Base-by-base conservation (phyloP, 441 rosid species). In the Breynia disticha region DNA sequence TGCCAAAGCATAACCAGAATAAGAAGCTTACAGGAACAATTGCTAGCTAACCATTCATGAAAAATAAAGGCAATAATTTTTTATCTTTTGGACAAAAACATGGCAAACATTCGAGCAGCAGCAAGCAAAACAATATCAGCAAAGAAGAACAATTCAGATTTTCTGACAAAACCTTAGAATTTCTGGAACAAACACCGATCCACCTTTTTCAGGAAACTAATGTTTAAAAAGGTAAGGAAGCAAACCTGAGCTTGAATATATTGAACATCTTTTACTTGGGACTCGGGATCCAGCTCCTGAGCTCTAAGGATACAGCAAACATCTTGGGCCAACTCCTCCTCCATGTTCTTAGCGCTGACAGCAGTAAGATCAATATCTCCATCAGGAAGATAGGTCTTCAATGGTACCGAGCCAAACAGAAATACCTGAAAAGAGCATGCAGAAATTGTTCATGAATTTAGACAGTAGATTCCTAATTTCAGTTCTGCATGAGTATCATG, bases 291-390 rank as follows among this genome's bases (percentile, higher is more conserved):
- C 51, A 57, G 65, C 75, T 66, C 80, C 60, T 74, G 75, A 55
- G 68, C 57, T 71, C 74, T 63, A 52, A 89, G 82, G 63, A 79
- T 70, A 42, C 19, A 47, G 68, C 70, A 83, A 59, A 90, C 45
- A 48, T 68, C 62, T 52, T 46, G 68, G 11, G 80, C 90, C 64
- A 85, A 67, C 50, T 75, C 72, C 48, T 84, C 95, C 72, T 81
- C 99, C 71, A 56, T 62, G 52, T 75, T 70, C 42, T 59, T 84
- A 63, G 70, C 74, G 64, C 81, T 65, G 47, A 89, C 71, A 21
- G 71, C 76, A 22, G 95, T 93, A 69, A 93, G 72, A 76, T 93
- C 99, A 50, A 93, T 84, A 68, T 89, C 99, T 61, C 99, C 99
- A 60, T 93, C 97, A 44, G 96, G 97, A 51, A 93, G 93, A 75